Percentiles rank a stretch among this genome's conserved stretches.
Evolutionary conservation across 2,329 filamentous ascomycete species (phyloP).

Genomic region (Pezizomycotina sp.): DNA sequence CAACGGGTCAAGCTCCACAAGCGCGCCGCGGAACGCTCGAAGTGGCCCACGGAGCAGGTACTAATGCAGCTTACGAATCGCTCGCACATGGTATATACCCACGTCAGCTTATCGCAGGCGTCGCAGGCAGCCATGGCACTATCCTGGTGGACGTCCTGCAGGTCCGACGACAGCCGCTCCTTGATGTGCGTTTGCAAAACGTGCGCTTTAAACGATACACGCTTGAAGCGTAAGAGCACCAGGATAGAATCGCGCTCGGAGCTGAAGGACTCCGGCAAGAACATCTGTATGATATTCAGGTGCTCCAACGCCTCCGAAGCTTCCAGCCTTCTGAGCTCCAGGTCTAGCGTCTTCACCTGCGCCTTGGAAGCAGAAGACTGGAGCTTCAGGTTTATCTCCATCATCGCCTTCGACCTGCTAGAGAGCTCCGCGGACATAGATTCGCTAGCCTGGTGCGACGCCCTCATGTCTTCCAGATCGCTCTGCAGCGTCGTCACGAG

Average conservation of each 20-base stretch:
- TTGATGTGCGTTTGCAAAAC: slow-evolving; percentile 63
- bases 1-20: slow-evolving; percentile 85
- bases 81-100: slow-evolving; percentile 67
- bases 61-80: slow-evolving; percentile 69
- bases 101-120: slow-evolving; percentile 68
- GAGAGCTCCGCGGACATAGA: slow-evolving; percentile 82
- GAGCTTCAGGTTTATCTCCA: slow-evolving; percentile 89
- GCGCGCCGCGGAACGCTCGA: slow-evolving; percentile 59
- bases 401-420: slow-evolving; percentile 77
- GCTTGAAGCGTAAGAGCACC: slow-evolving; percentile 71
- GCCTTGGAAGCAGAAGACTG: slow-evolving; percentile 80
- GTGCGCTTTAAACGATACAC: slow-evolving; percentile 73
- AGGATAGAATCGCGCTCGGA: slow-evolving; percentile 72
- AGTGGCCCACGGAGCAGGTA: slow-evolving; percentile 60
- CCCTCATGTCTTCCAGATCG: slow-evolving; percentile 80
- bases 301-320: slow-evolving; percentile 80
- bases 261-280: slow-evolving; percentile 70
- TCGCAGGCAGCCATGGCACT: slow-evolving; percentile 66
- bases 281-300: slow-evolving; percentile 62
- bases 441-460: slow-evolving; percentile 82
- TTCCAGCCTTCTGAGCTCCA: slow-evolving; percentile 72
- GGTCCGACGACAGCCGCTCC: slow-evolving; percentile 45
- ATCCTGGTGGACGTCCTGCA: slow-evolving; percentile 52
- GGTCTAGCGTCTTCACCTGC: slow-evolving; percentile 83
- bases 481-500: slow-evolving; percentile 69